Base-by-base conservation (phyloP, 2,329 filamentous ascomycete species). In the Bipolaris gigantea region DNA sequence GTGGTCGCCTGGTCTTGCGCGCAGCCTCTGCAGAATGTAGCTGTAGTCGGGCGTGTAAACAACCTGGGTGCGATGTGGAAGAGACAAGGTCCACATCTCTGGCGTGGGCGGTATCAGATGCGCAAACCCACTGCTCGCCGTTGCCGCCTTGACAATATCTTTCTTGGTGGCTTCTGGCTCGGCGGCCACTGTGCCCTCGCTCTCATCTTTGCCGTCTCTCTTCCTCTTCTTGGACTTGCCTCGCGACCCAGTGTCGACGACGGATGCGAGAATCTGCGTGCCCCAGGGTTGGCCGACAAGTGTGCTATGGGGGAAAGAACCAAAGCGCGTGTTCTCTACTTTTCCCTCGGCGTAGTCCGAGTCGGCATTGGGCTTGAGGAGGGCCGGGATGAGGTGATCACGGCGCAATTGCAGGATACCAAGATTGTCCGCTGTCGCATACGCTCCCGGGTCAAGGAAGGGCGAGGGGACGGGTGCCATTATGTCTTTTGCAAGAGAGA, bases 181-280 rank as follows among this genome's bases (percentile, higher is more conserved):
- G 43, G 40, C 46, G 6, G 41, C 49, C 34, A 60, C 34, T 27
- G 61, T 59, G 4, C 55, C 57, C 23, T 56, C 57, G 15, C 56
- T 62, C 32, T 70, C 65, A 43, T 74, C 72, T 30, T 71, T 69
- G 30, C 68, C 73, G 18, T 76, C 77, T 46, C 76, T 70, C 65
- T 80, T 81, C 50, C 83, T 80, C 74, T 80, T 77, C 66, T 69
- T 70, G 7, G 62, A 65, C 47, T 89, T 83, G 32, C 91, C 91
- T 64, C 92, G 82, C n/a, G 91, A 94, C 11, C 92, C 92, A 0
- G 92, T 97, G 68, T 97, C 90, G 52, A 97, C 92, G 30, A 88
- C 85, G 1, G 92, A 96, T 7, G 94, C 94, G 42, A 90, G 83
- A 19, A 97, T 87, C 72, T 97, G 94, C 6, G 89, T 91, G 25